phyloP scores from a whole-genome alignment of 495 filamentous ascomycete genomes.

The Bacidia rubella region DNA sequence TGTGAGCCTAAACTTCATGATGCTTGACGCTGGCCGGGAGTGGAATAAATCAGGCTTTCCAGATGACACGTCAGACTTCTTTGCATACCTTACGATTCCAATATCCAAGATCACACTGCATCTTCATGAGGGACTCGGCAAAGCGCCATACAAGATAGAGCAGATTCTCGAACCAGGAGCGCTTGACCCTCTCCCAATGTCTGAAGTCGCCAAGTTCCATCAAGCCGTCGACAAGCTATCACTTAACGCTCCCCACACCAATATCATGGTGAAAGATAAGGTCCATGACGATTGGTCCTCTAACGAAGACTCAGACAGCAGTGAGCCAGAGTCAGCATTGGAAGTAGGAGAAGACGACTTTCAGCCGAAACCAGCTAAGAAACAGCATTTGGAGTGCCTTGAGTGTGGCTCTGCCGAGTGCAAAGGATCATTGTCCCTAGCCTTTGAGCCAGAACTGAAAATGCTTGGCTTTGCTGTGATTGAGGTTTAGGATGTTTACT shows the following conservation, averaged over 20 bases:
- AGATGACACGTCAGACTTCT: not conserved
- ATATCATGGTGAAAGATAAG: not conserved
- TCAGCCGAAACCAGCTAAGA: too few relatives aligned
- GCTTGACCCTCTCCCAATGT: not conserved
- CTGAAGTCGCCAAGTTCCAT: not conserved
- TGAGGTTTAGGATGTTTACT: too few relatives aligned
- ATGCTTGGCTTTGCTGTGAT: too few relatives aligned
- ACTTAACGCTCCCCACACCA: not conserved
- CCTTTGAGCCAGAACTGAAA: too few relatives aligned
- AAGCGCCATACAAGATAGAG: not conserved
- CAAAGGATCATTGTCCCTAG: too few relatives aligned
- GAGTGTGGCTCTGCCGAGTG: too few relatives aligned
- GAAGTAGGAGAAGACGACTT: too few relatives aligned
- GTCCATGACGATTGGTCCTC: not conserved
- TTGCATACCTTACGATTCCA: not conserved
- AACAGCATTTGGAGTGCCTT: too few relatives aligned
- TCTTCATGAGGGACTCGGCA: not conserved
- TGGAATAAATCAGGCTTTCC: not conserved
- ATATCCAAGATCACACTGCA: not conserved
- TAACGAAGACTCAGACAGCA: too few relatives aligned
- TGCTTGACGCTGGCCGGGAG: not conserved
- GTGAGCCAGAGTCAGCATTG: too few relatives aligned
- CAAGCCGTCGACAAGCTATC: not conserved
- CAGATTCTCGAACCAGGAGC: not conserved
- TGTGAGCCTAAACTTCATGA: not conserved